Conservation (phyloP, 2,329 filamentous ascomycete genomes). For the Fusarium sp. region DNA sequence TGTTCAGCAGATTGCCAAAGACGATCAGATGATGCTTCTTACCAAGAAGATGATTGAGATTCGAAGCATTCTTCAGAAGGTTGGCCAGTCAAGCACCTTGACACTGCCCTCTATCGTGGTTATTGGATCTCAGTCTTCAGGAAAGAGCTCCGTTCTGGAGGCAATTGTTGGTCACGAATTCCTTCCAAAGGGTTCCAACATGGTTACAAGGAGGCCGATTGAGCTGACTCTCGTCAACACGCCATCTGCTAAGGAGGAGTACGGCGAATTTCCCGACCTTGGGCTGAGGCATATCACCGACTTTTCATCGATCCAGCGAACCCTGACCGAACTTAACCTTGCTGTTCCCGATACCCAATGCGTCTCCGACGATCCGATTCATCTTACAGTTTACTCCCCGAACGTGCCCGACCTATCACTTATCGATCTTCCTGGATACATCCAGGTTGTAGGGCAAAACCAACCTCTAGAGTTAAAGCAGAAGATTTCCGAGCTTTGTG, state of each 20-base stretch:
- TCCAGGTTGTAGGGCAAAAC: slow-evolving; percentile 91
- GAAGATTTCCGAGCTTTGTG: slow-evolving; percentile 94
- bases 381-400: slow-evolving; percentile 93
- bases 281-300: slow-evolving; percentile 91
- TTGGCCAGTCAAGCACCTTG: slow-evolving; percentile 90
- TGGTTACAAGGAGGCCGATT: slow-evolving; percentile 96
- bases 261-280: slow-evolving; percentile 94
- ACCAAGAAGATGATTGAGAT: slow-evolving; percentile 99
- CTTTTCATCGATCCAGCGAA: slow-evolving; percentile 91
- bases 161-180: slow-evolving; percentile 99
- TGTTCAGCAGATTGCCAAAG: slow-evolving; percentile 76
- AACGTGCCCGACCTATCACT: slow-evolving; percentile 95
- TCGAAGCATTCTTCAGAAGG: slow-evolving; percentile 86
- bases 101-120: slow-evolving; percentile 98
- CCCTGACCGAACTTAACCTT: slow-evolving; percentile 92
- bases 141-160: slow-evolving; percentile 96
- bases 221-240: slow-evolving; percentile 97
- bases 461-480: slow-evolving; percentile 93
- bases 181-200: slow-evolving; percentile 96
- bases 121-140: slow-evolving; percentile 97
- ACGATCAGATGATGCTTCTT: slow-evolving; percentile 99
- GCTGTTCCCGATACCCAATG: slow-evolving; percentile 92
- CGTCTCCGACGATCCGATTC: slow-evolving; percentile 96
- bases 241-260: slow-evolving; percentile 85
- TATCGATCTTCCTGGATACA: slow-evolving; percentile 97